Percentiles rank a stretch among this genome's conserved stretches.
These are phyloP conservation scores for Fonsecaea pedrosoi DNA, from an alignment of 2,329 filamentous ascomycete species.

Conservation along the genomic window DNA sequence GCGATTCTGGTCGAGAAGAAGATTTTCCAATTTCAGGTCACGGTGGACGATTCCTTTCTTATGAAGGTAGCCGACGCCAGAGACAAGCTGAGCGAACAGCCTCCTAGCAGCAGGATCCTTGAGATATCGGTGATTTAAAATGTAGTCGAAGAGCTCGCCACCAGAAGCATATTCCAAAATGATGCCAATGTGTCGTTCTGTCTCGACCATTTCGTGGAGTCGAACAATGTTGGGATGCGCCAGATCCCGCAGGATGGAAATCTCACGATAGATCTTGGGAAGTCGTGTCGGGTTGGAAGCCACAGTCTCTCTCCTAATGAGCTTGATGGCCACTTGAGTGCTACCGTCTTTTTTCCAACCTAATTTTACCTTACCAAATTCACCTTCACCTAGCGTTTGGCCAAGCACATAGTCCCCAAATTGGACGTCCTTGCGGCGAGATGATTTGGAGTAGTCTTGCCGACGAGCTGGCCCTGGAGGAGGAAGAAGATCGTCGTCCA, in stretches of 20 bases:
- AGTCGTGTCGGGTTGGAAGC: constrained; percentile 86
- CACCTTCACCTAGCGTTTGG: constrained; percentile 94
- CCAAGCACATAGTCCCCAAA: constrained; percentile 97
- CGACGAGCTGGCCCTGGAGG: constrained; percentile 50
- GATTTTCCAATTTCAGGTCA: constrained; percentile 94
- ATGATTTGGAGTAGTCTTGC: constrained; percentile 64
- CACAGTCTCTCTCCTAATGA: constrained; percentile 90
- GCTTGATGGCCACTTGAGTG: constrained; percentile 95
- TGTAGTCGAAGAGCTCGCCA: constrained; percentile 97
- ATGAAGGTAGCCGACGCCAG: constrained; percentile 95
- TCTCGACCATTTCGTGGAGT: constrained; percentile 98
- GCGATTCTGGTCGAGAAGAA: constrained; percentile 91
- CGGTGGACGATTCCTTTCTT: constrained; percentile 98
- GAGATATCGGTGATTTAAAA: constrained; percentile 92
- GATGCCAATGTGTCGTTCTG: constrained; percentile 95
- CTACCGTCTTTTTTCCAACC: constrained; percentile 97
- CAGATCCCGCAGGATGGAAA: constrained; percentile 83
- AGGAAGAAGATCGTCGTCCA: constrained; percentile 42
- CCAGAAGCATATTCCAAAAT: constrained; percentile 98
- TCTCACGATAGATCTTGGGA: constrained; percentile 97
- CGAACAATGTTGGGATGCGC: constrained; percentile 97
- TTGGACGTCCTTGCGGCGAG: constrained; percentile 74
- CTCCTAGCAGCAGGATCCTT: constrained; percentile 91
- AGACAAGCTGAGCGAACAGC: constrained; percentile 93
- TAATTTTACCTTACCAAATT: constrained; percentile 98